Evolutionary conservation across 257 asterid genomes (phyloP).

Genomic region (Solanum lignicaule): DNA sequence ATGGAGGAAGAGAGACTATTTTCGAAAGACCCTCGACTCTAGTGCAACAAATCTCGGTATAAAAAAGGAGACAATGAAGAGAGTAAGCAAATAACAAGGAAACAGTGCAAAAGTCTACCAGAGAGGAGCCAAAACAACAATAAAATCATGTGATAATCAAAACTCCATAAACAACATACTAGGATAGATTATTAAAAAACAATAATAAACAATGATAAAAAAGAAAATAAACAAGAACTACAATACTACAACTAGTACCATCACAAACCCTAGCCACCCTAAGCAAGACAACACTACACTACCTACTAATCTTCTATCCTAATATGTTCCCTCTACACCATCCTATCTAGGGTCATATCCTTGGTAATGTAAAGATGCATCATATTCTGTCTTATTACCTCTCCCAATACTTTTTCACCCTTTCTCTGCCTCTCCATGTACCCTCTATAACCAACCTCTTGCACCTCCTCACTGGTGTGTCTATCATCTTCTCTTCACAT

Average conservation of each 20-base stretch:
- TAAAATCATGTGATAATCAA: neutral
- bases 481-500: neutral
- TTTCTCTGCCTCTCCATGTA: neutral
- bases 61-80: neutral
- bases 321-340: neutral
- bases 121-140: neutral
- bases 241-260: neutral
- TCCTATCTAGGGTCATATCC: neutral
- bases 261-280: neutral
- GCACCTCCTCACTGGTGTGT: neutral
- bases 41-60: neutral
- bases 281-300: neutral
- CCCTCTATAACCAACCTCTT: neutral
- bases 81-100: neutral
- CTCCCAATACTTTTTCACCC: neutral
- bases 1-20: neutral
- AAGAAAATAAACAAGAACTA: neutral
- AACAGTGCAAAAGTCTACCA: neutral
- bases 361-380: neutral
- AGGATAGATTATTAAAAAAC: neutral
- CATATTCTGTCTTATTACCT: neutral
- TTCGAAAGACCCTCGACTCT: neutral
- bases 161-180: neutral
- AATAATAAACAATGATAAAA: too few species aligned
- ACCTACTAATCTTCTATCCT: neutral